Evolutionary conservation across 805 yeast genomes (phyloP).

Genomic region (Candida chauliodis): DNA sequence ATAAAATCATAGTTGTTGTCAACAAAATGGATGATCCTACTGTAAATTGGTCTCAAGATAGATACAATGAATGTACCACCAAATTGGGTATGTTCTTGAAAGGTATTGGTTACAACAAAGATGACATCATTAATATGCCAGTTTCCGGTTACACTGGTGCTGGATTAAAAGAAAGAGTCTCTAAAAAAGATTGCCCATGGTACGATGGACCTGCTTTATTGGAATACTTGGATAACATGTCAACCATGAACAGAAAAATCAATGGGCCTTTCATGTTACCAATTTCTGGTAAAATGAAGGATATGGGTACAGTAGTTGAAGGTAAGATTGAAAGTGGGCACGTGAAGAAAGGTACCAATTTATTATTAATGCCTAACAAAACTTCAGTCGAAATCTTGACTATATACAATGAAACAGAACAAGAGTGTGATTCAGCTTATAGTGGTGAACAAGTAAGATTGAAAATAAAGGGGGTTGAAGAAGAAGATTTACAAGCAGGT

Average conservation of each 20-base stretch:
- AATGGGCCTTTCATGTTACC: conserved; percentile 98
- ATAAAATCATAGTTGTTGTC: conserved; percentile 86
- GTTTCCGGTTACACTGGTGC: conserved; percentile 98
- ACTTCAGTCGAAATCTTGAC: conserved; percentile 77
- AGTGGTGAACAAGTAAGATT: conserved; percentile 98
- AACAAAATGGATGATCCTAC: conserved; percentile 99
- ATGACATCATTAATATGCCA: conserved; percentile 90
- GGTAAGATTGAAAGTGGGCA: conserved; percentile 98
- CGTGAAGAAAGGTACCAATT: conserved; percentile 69
- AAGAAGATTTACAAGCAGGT: conserved; percentile 91
- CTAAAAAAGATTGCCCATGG: conserved; percentile 79
- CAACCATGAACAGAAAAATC: conserved; percentile 77
- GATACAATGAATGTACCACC: conserved; percentile 91
- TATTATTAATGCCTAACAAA: conserved; percentile 92
- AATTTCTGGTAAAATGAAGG: conserved; percentile 90
- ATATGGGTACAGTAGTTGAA: conserved; percentile 95
- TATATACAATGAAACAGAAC: conserved; percentile 92
- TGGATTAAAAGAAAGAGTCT: conserved; percentile 84
- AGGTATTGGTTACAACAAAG: conserved; percentile 86
- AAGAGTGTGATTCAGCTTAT: conserved; percentile 82
- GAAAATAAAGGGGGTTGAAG: conserved; percentile 92
- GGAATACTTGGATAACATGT: conserved; percentile 83
- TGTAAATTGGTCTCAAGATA: conserved; percentile 91
- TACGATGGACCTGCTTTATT: conserved; percentile 88
- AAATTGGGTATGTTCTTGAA: conserved; percentile 76